Evolutionary conservation across 139 green algal species (phyloP).

Genomic region (Mesotaenium endlicherianum): DNA sequence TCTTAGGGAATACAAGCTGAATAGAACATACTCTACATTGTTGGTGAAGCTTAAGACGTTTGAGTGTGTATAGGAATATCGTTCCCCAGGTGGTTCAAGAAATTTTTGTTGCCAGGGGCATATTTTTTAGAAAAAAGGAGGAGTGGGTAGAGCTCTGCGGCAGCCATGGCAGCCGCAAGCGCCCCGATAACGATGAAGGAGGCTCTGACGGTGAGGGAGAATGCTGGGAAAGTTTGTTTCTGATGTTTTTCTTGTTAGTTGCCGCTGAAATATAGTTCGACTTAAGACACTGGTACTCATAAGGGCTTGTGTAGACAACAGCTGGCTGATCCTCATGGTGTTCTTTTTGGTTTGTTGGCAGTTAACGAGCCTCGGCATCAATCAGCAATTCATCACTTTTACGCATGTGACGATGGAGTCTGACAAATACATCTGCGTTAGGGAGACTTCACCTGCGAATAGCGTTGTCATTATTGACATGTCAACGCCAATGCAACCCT

Average conservation of each 20-base stretch:
- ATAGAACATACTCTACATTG: neutral
- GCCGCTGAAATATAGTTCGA: neutral
- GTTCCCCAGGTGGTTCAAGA: neutral
- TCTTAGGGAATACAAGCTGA: no score
- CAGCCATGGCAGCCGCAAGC: constrained; percentile 43
- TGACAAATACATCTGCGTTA: constrained; percentile 95
- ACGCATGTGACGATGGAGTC: constrained; percentile 95
- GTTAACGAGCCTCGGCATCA: constrained; percentile 84
- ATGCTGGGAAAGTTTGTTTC: neutral
- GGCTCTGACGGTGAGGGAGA: constrained; percentile 36
- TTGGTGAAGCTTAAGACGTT: neutral
- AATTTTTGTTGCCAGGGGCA: neutral
- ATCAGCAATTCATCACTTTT: constrained; percentile 92
- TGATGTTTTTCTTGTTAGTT: neutral
- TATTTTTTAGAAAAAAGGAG: neutral
- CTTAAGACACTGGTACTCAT: neutral
- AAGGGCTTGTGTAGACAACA: neutral
- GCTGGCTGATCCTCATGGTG: neutral
- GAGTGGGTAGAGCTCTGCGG: neutral
- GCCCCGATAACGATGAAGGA: constrained; percentile 57
- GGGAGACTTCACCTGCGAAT: constrained; percentile 74
- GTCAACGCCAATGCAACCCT: constrained; percentile 66
- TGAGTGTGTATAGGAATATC: no score
- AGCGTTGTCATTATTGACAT: constrained; percentile 93
- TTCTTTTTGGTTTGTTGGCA: constrained; percentile 57